phyloP scores from a whole-genome alignment of 345 rosid species.

The Kandelia obovata region DNA sequence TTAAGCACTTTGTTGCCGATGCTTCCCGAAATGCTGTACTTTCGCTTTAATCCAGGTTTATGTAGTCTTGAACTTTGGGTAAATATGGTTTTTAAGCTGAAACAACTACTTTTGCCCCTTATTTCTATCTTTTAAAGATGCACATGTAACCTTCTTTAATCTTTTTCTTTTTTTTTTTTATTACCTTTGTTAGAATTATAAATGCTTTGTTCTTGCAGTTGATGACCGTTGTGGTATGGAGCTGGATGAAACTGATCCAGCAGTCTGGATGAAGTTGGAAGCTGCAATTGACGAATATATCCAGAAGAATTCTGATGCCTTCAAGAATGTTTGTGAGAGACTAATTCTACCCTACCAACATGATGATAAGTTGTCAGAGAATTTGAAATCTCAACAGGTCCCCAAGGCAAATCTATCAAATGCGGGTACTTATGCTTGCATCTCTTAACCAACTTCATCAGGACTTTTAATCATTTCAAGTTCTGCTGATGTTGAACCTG shows the following conservation, averaged over 20 bases:
- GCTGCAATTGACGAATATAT: constrained; percentile 77
- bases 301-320: constrained; percentile 58
- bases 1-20: constrained; percentile 86
- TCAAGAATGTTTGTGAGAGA: constrained; percentile 71
- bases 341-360: constrained; percentile 69
- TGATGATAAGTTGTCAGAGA: constrained; percentile 68
- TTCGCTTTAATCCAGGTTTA: constrained; percentile 83
- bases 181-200: constrained; percentile 3
- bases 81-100: neutral
- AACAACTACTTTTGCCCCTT: neutral
- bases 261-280: constrained; percentile 89
- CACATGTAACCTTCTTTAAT: neutral
- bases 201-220: constrained; percentile 44
- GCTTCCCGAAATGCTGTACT: constrained; percentile 91
- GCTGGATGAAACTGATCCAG: constrained; percentile 98
- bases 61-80: constrained; percentile 1
- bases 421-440: constrained; percentile 36
- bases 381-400: constrained; percentile 45
- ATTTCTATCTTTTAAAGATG: constrained; percentile 4
- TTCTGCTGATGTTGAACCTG: constrained; percentile 22
- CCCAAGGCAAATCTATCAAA: constrained; percentile 32
- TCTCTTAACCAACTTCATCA: neutral
- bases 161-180: neutral
- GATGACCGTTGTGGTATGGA: constrained; percentile 98
- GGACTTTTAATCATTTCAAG: neutral